Evolutionary conservation across 75 land plant species (phyloP).

Genomic region (Sequoiadendron giganteum): DNA sequence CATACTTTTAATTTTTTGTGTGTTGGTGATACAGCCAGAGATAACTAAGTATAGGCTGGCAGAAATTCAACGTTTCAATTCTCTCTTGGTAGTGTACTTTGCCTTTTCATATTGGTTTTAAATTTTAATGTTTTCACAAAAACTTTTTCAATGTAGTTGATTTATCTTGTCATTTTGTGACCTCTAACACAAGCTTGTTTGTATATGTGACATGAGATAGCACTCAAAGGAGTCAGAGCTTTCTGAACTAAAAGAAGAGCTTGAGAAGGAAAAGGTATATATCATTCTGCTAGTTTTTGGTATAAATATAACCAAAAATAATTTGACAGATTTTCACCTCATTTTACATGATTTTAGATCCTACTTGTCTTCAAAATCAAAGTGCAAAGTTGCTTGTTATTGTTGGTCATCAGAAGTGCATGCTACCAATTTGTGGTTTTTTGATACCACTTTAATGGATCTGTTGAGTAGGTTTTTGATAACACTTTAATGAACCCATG

Average conservation of each 20-base stretch:
- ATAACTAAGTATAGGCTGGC: background rate
- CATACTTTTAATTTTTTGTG: background rate
- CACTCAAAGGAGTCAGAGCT: slow-evolving; percentile 2
- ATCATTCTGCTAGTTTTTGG: background rate
- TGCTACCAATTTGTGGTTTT: no score
- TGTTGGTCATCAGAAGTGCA: background rate
- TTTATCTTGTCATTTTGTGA: background rate
- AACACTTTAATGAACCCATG: background rate
- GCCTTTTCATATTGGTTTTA: background rate
- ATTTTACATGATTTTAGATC: background rate
- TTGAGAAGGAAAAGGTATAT: slow-evolving; percentile 10
- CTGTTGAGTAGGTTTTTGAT: no score
- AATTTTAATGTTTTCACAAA: background rate
- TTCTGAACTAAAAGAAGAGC: background rate
- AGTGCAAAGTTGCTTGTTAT: background rate
- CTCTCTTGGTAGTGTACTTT: slow-evolving; percentile 5
- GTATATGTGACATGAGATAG: slow-evolving; percentile 6
- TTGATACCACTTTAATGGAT: background rate
- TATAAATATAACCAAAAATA: background rate
- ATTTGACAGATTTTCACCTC: background rate
- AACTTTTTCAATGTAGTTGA: background rate
- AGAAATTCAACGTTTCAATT: slow-evolving; percentile 1
- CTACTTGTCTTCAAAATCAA: background rate
- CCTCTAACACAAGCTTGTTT: background rate
- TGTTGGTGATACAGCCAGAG: background rate